These are phyloP conservation scores for Lasiosphaeriaceae sp. DNA, from an alignment of 495 filamentous ascomycete species.

Conservation along the genomic window DNA sequence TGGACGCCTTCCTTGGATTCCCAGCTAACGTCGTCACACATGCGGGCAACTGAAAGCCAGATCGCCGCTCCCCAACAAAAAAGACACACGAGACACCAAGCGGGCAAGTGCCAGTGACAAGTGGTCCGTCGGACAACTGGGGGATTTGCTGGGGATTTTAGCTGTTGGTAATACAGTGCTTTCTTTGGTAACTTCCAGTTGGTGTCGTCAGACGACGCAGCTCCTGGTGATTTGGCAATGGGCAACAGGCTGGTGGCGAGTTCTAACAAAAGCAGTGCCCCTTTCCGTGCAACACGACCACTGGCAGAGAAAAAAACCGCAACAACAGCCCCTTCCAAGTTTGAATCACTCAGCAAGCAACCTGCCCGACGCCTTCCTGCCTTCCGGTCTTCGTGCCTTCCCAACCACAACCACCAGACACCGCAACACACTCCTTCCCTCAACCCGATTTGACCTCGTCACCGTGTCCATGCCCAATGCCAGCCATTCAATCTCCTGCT, in stretches of 20 bases:
- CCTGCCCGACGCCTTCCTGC: background rate
- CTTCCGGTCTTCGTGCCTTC: background rate
- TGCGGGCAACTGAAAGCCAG: background rate
- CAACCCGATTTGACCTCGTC: slow-evolving; percentile 25
- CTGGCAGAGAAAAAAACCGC: background rate
- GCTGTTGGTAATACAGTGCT: too few species aligned
- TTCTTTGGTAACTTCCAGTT: too few species aligned
- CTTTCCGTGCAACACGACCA: background rate
- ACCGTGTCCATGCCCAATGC: slow-evolving; percentile 29
- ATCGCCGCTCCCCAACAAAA: background rate
- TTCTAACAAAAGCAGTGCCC: slow-evolving; percentile 5
- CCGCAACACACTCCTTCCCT: background rate
- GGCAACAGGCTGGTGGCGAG: slow-evolving; percentile 16
- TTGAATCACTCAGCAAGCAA: background rate
- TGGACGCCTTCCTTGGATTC: background rate
- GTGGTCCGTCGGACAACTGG: too few species aligned
- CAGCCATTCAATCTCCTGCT: slow-evolving; percentile 18
- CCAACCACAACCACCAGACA: background rate
- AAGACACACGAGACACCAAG: background rate
- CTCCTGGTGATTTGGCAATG: slow-evolving; percentile 32
- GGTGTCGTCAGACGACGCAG: background rate
- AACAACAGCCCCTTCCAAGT: background rate
- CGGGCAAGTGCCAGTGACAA: background rate
- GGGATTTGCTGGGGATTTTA: background rate
- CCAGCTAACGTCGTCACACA: background rate